These are phyloP conservation scores for Lactuca saligna DNA, from an alignment of 129 eudicot species.

Conservation along the genomic window DNA sequence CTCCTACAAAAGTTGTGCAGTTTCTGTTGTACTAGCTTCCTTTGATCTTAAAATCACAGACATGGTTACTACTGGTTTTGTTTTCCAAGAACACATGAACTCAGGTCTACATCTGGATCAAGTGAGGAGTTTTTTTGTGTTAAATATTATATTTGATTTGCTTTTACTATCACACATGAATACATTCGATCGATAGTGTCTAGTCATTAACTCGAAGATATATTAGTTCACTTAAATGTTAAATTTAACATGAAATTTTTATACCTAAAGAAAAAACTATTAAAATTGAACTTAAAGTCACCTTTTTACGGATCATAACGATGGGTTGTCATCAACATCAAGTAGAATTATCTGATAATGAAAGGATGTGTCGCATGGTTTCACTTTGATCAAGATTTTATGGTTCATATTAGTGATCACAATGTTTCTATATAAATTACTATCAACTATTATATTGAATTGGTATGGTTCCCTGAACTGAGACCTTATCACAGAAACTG, in stretches of 20 bases:
- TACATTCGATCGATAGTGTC: too few species aligned
- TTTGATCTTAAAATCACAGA: conserved; percentile 7
- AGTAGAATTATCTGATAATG: conserved; percentile 6
- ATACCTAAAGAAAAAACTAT: neutral
- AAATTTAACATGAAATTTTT: neutral
- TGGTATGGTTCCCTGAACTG: neutral
- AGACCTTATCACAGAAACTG: neutral
- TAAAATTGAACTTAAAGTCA: neutral
- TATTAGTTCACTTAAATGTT: neutral
- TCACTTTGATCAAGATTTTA: neutral
- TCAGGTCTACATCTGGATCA: too few species aligned
- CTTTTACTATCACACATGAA: too few species aligned
- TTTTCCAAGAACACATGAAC: conserved; percentile 11
- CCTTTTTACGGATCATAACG: conserved; percentile 3
- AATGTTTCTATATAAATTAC: neutral
- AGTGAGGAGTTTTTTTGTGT: neutral
- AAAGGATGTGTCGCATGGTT: neutral
- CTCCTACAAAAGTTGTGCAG: conserved; percentile 5
- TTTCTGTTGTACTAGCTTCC: conserved; percentile 12
- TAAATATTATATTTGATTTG: too few species aligned
- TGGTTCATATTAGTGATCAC: neutral
- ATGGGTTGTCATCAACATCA: neutral
- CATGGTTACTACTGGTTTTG: neutral
- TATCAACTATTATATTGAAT: neutral
- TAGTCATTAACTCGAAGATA: neutral